phyloP scores from a whole-genome alignment of 1,139 yeast species.

The Yamadazyma membranifaciens region DNA sequence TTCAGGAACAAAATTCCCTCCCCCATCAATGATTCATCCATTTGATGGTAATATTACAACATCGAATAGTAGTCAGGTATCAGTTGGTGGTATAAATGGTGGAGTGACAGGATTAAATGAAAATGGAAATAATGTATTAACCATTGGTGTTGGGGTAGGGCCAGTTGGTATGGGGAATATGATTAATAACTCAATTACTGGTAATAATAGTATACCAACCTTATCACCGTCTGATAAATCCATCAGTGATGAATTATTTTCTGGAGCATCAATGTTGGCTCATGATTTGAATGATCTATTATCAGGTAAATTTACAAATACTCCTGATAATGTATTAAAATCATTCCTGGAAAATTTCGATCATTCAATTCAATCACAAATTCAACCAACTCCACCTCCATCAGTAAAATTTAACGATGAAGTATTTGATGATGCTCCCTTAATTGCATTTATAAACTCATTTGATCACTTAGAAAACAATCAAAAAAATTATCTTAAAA shows the following conservation, averaged over 20 bases:
- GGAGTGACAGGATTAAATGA: not conserved
- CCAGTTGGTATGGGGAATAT: not conserved
- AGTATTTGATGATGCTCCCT: conserved; percentile 12
- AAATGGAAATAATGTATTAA: not conserved
- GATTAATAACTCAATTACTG: not conserved
- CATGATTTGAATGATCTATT: conserved; percentile 14
- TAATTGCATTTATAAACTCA: conserved; percentile 12
- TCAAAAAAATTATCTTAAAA: conserved; percentile 16
- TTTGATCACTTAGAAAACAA: conserved; percentile 14
- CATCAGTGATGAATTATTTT: conserved; percentile 8
- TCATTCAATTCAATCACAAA: not conserved
- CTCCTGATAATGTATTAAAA: conserved; percentile 7
- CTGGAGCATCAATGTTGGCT: conserved; percentile 15
- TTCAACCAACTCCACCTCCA: conserved; percentile 7
- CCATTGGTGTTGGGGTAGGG: too few relatives aligned
- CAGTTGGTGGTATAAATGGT: not conserved
- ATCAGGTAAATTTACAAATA: conserved; percentile 9
- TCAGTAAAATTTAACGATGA: conserved; percentile 8
- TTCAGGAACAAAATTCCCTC: not conserved
- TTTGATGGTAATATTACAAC: not conserved
- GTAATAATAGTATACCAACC: conserved; percentile 1
- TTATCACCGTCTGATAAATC: conserved; percentile 5
- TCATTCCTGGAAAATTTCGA: conserved; percentile 3
- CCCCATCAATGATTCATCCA: not conserved
- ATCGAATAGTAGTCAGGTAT: not conserved